These are phyloP conservation scores for Ascochyta lentis DNA, from an alignment of 2,329 filamentous ascomycete genomes.

Conservation along the genomic window DNA sequence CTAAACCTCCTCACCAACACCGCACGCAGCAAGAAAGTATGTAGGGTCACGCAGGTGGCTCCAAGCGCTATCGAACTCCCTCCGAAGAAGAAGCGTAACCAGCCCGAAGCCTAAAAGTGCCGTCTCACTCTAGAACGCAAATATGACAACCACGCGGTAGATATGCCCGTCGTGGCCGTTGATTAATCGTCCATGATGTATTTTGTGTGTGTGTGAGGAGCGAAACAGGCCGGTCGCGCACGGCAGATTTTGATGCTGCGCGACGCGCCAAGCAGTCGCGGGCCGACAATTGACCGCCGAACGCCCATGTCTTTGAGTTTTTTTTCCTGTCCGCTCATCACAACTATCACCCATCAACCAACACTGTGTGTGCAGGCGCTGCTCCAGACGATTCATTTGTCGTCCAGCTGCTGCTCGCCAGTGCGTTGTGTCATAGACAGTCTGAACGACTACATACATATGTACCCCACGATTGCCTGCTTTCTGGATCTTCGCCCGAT, in stretches of 20 bases:
- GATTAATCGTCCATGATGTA: conserved; percentile 51
- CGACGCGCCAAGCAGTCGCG: conserved; percentile 23
- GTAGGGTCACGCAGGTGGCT: conserved; percentile 51
- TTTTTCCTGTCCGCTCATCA: neutral
- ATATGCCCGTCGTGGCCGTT: conserved; percentile 45
- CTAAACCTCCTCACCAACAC: too few species aligned
- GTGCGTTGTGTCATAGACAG: too few species aligned
- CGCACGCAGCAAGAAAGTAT: conserved; percentile 16
- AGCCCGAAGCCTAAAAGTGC: conserved; percentile 46
- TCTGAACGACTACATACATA: too few species aligned
- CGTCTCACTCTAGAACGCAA: conserved; percentile 51
- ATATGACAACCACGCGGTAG: conserved; percentile 55
- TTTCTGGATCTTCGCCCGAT: conserved; percentile 54
- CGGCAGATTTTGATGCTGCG: conserved; percentile 25
- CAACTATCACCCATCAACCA: neutral
- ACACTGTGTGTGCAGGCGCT: neutral
- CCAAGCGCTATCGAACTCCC: conserved; percentile 33
- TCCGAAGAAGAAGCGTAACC: conserved; percentile 37
- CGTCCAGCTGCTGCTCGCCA: too few species aligned
- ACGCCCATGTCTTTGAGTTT: neutral
- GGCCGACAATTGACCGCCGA: neutral
- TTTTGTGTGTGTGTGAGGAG: conserved; percentile 50
- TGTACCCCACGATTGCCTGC: conserved; percentile 58
- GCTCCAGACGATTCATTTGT: too few species aligned
- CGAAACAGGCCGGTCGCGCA: conserved; percentile 4